Base-by-base conservation (phyloP, 1,284 basidiomycete genomes). In the Gymnopus androsaceus region DNA sequence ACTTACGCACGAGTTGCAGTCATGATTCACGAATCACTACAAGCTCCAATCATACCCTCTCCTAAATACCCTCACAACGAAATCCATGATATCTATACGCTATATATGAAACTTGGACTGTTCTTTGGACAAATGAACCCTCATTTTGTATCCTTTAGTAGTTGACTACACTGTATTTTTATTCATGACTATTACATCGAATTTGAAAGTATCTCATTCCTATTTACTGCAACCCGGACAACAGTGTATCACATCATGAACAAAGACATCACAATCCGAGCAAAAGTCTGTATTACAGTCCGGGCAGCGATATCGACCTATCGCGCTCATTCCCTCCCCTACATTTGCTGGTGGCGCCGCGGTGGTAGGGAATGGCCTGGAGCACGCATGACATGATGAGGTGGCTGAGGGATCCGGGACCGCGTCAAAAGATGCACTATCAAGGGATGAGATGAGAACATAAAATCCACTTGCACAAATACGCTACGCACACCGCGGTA, bases 401-500 rank as follows among this genome's bases (percentile, higher is more conserved):
- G 72, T 68, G 21, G 64, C 63, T 2, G 70, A 67, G 4, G 72
- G 65, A 51, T 68, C 64, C 25, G 67, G 66, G 42, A 68, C 63
- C 25, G 75, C 72, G 12, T 71, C 77, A 19, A 77, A 61, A 19
- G 75, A 69, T 54, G 66, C 69, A 38, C 81, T 83, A 63, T 17
- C 57, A 40, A 41, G 17, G 19, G 17, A 0, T 28, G 7, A 38
- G 8, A 27, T 49, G 9, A 17, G 27, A 31, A 45, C 40, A 14
- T 41, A 48, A 41, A 36, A 56, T 14, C 51, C 51, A 19, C 25
- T 28, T 51, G 28, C 62, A n/a, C 17, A 56, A 37, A 37, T 41
- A 52, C 9, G 38, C 21, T n/a, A 82, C 91, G 71, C 72, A 94
- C 93, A 95, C 83, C 11, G 89, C 81, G 58, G 80, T 72, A 71